Evolutionary conservation across 805 yeast species (phyloP).

Genomic region (Candida ipomoeae): DNA sequence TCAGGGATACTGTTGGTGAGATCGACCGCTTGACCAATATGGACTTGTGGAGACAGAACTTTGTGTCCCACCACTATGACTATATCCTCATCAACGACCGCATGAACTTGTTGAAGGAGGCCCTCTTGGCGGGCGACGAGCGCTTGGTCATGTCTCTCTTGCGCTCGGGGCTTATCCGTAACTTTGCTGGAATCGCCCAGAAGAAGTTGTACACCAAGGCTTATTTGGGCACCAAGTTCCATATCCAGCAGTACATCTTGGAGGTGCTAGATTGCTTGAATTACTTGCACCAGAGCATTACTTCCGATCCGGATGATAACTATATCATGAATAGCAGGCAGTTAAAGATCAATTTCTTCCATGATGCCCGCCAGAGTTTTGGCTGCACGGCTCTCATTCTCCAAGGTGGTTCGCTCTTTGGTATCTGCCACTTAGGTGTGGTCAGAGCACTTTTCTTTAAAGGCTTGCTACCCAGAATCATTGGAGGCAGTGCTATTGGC

Average conservation of each 20-base stretch:
- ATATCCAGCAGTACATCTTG: constrained; percentile 81
- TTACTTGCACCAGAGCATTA: constrained; percentile 47
- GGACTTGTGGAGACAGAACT: constrained; percentile 73
- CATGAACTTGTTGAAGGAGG: constrained; percentile 54
- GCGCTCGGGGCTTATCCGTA: constrained; percentile 79
- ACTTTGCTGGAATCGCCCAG: constrained; percentile 87
- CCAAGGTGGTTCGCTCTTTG: constrained; percentile 95
- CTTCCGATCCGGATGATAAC: constrained; percentile 25
- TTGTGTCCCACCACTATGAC: constrained; percentile 77
- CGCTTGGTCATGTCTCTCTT: constrained; percentile 59
- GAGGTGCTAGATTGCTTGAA: constrained; percentile 70
- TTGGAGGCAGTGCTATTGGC: constrained; percentile 92
- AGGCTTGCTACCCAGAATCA: constrained; percentile 74
- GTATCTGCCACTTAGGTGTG: constrained; percentile 90
- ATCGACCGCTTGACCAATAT: constrained; percentile 46
- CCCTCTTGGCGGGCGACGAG: constrained; percentile 57
- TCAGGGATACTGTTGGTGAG: constrained; percentile 53
- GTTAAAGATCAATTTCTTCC: constrained; percentile 69
- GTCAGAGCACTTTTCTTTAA: constrained; percentile 75
- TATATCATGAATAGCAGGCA: constrained; percentile 48
- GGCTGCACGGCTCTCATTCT: constrained; percentile 88
- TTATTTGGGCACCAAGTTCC: constrained; percentile 80
- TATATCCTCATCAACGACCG: constrained; percentile 77
- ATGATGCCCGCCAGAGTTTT: constrained; percentile 78
- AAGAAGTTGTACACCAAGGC: constrained; percentile 75